A percentile compares a stretch with the other conserved stretches of the same genome.
Evolutionary conservation across 1,284 basidiomycete genomes (phyloP).

Genomic region (Ganoderma lucidum): DNA sequence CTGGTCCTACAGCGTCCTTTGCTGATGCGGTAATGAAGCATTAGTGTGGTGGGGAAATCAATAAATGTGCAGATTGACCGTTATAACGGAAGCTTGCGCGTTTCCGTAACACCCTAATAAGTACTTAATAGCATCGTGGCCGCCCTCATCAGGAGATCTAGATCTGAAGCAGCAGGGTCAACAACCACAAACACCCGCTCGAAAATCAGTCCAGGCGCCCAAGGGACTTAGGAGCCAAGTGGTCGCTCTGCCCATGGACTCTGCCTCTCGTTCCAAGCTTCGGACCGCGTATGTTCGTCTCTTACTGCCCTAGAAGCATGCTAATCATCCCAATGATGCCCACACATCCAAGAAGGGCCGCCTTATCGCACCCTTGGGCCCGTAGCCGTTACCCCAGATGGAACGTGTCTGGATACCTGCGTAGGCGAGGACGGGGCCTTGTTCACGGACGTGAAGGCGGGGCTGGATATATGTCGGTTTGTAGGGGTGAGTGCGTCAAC

Average conservation of each 20-base stretch:
- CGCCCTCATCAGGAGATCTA: conserved; percentile 22
- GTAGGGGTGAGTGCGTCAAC: conserved; percentile 68
- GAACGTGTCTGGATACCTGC: conserved; percentile 83
- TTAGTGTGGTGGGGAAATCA: too few species aligned
- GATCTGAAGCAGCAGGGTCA: conserved; percentile 26
- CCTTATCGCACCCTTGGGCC: conserved; percentile 85
- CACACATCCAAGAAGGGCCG: conserved; percentile 74
- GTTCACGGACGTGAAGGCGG: conserved; percentile 81
- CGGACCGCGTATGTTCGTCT: conserved; percentile 64
- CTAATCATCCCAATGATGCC: conserved; percentile 6
- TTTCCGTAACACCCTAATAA: conserved; percentile 13
- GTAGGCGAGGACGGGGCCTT: conserved; percentile 83
- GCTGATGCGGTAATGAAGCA: too few species aligned
- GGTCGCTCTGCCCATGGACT: conserved; percentile 35
- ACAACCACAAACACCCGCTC: conserved; percentile 37
- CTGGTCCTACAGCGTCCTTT: too few species aligned
- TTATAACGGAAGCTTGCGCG: conserved; percentile 9
- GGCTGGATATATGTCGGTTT: conserved; percentile 82
- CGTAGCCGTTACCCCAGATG: conserved; percentile 84
- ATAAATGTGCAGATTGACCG: too few species aligned
- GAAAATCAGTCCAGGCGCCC: conserved; percentile 31
- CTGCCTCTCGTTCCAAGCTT: conserved; percentile 49
- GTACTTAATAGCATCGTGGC: conserved; percentile 18
- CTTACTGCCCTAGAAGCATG: not conserved
- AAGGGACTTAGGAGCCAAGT: not conserved